Conservation (phyloP, 176 grass and related monocot species). For the Bothriochloa decipiens region DNA sequence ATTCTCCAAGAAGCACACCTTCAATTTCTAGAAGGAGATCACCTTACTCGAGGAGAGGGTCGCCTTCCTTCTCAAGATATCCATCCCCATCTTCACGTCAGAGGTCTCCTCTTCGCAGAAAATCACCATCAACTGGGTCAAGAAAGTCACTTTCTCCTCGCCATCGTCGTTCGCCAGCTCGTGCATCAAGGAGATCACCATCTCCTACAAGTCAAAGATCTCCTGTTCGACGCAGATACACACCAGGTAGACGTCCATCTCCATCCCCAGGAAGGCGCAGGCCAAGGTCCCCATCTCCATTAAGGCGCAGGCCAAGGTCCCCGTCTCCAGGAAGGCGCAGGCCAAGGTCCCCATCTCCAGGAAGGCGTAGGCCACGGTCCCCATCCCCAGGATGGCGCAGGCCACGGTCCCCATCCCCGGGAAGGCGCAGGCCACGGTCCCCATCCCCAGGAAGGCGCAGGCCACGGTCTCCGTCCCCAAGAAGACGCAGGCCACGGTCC, state of each 20-base stretch:
- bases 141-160: slow-evolving; percentile 62
- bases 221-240: slow-evolving; percentile 46
- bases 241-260: slow-evolving; percentile 45
- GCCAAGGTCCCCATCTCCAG: slow-evolving; percentile 42
- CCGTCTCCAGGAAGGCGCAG: slow-evolving; percentile 47
- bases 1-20: slow-evolving; percentile 57
- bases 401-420: slow-evolving; percentile 35
- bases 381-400: slow-evolving; percentile 40
- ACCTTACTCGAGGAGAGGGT: slow-evolving; percentile 53
- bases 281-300: slow-evolving; percentile 41
- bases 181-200: slow-evolving; percentile 53
- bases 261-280: slow-evolving; percentile 42
- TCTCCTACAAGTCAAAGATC: slow-evolving; percentile 61
- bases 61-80: slow-evolving; percentile 47
- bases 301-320: slow-evolving; percentile 42
- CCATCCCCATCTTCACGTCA: slow-evolving; percentile 53
- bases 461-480: slow-evolving; percentile 40
- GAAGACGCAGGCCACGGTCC: slow-evolving; percentile 27
- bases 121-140: slow-evolving; percentile 54
- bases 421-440: slow-evolving; percentile 27
- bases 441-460: slow-evolving; percentile 28
- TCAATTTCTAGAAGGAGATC: slow-evolving; percentile 56
- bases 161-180: slow-evolving; percentile 54
- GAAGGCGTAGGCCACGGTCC: slow-evolving; percentile 35
- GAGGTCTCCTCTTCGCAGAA: slow-evolving; percentile 57